Base-by-base conservation (phyloP, 2,329 filamentous ascomycete genomes). In the Zalaria obscura region DNA sequence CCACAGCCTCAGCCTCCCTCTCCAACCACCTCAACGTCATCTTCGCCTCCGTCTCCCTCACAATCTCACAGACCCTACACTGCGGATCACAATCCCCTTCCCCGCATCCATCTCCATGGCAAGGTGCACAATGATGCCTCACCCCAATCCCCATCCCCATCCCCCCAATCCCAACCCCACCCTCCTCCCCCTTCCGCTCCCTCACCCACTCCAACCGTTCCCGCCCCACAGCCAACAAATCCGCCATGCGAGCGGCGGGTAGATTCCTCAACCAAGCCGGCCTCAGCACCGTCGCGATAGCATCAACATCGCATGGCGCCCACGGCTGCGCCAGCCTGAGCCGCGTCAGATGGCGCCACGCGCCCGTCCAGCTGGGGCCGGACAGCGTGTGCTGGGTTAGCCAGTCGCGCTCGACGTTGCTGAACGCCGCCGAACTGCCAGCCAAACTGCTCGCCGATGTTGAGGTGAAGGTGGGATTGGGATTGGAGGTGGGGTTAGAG, bases 1-100 rank as follows among this genome's bases (percentile, higher is more conserved):
- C 27, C 31, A 38, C 33, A 2, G 42, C 42, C 25, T 44, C 42
- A 4, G 25, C 27, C 27, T 44, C 42, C 18, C 39, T 29, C 11
- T 44, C 42, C 35, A 44, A 33, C 42, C 42, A 44, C 10, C 38
- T 35, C 8, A 39, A 38, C 35, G 38, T 29, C 39, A 9, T 27
- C 36, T 9, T 26, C n/a, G 11, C 32, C 18, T 41, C 42, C 9
- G 35, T 36, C 25, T 38, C 36, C 11, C 10, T 10, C 9, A 40
- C 40, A 4, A 18, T 5, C 5, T 27, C 35, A 25, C 42, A 44
- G 27, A 25, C 9, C 4, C 9, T 32, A 11, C 42, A 44, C 4
- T 38, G 27, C 26, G 10, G 10, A 35, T 36, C 27, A 9, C 42
- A 40, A 7, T 38, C 36, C 4, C 39, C 42, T 27, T 38, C 36